These are phyloP conservation scores for Moesziomyces parantarcticus DNA, from an alignment of 1,284 basidiomycete species.

Conservation along the genomic window DNA sequence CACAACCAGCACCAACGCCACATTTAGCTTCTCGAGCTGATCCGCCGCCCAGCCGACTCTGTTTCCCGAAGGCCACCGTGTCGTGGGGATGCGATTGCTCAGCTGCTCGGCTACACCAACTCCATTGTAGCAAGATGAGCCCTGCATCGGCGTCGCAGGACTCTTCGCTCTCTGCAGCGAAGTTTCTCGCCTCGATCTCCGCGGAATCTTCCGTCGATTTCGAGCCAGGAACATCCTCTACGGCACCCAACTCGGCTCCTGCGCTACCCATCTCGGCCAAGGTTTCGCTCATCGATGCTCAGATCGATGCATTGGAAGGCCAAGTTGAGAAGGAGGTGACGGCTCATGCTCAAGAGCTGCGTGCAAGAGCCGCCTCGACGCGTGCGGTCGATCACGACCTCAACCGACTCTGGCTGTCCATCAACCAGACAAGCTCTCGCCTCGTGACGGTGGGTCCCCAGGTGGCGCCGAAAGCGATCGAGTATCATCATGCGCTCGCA, in stretches of 20 bases:
- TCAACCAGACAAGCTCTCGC: conserved; percentile 34
- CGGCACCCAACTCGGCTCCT: conserved; percentile 18
- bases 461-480: conserved; percentile 19
- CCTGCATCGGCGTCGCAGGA: conserved; percentile 10
- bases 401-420: conserved; percentile 39
- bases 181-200: conserved; percentile 44
- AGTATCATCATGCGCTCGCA: conserved; percentile 35
- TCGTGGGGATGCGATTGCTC: not conserved
- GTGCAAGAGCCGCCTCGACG: conserved; percentile 22
- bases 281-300: conserved; percentile 46
- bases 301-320: conserved; percentile 38
- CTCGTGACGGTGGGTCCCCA: conserved; percentile 26
- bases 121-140: conserved; percentile 17
- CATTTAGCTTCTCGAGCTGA: no score
- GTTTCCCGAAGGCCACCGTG: no score
- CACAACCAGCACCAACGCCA: no score
- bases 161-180: conserved; percentile 30
- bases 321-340: conserved; percentile 25
- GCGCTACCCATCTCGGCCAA: conserved; percentile 48
- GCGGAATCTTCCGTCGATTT: conserved; percentile 35
- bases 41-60: not conserved
- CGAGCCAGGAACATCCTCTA: conserved; percentile 9
- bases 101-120: not conserved
- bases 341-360: conserved; percentile 32
- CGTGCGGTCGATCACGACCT: conserved; percentile 29